Conservation (phyloP, 768 basidiomycete species). For the Amanita fuliginea region DNA sequence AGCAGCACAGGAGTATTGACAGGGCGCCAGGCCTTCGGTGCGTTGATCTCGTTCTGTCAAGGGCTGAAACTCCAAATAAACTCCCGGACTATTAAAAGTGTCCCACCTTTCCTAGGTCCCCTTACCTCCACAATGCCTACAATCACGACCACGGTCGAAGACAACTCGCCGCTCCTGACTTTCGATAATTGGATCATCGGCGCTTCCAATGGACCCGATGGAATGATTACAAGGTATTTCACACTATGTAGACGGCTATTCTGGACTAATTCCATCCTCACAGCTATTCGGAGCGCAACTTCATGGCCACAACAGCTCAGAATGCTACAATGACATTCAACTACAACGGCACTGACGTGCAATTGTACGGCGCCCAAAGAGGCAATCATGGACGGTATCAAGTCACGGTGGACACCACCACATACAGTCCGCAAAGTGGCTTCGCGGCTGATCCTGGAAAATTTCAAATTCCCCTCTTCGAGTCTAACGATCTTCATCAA, state of each 20-base stretch:
- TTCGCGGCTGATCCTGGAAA: background rate
- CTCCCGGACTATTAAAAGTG: background rate
- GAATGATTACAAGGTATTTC: background rate
- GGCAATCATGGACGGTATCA: conserved; percentile 20
- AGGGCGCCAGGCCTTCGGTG: too few species aligned
- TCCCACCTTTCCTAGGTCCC: too few species aligned
- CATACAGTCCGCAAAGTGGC: background rate
- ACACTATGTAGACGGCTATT: background rate
- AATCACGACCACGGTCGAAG: conserved; percentile 22
- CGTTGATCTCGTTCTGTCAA: too few species aligned
- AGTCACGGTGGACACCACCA: conserved; percentile 26
- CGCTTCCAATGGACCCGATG: background rate
- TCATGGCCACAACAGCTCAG: conserved; percentile 19
- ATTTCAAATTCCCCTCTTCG: background rate
- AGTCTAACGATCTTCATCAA: background rate
- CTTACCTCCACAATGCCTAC: conserved; percentile 16
- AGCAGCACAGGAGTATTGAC: too few species aligned
- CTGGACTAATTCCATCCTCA: background rate
- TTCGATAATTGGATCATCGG: conserved; percentile 9
- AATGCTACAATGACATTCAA: conserved; percentile 24
- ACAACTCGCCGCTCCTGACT: conserved; percentile 19
- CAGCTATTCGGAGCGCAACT: conserved; percentile 28
- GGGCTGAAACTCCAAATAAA: background rate
- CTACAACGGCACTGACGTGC: conserved; percentile 39
- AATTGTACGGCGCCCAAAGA: conserved; percentile 40